Conservation (phyloP, 495 filamentous ascomycete species). For the Talaromyces ruber region DNA sequence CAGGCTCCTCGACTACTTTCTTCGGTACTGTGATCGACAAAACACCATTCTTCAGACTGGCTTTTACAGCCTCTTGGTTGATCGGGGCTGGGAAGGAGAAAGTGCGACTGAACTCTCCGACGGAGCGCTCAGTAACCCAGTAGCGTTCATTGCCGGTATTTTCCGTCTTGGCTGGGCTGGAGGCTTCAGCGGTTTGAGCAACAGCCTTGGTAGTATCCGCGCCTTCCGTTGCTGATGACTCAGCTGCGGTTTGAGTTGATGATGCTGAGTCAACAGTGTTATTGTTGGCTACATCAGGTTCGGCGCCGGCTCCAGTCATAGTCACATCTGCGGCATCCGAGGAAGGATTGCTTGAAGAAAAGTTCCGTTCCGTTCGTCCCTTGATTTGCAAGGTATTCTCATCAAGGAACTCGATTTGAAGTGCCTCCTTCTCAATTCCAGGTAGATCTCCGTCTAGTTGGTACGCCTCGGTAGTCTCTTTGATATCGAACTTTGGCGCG, state of each 20-base stretch:
- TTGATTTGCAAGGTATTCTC: slow-evolving; percentile 65
- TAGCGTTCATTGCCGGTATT: slow-evolving; percentile 42
- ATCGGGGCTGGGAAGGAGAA: slow-evolving; percentile 74
- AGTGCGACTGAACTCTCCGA: slow-evolving; percentile 73
- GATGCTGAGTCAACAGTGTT: background rate
- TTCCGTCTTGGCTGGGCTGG: background rate
- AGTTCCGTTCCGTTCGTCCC: slow-evolving; percentile 44
- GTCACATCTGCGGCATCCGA: slow-evolving; percentile 10
- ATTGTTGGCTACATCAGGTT: background rate
- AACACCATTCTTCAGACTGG: slow-evolving; percentile 70
- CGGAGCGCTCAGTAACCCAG: slow-evolving; percentile 76
- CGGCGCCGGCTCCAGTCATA: slow-evolving; percentile 9
- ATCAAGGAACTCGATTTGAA: slow-evolving; percentile 82
- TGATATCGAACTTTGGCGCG: slow-evolving; percentile 73
- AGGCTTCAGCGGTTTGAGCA: slow-evolving; percentile 3
- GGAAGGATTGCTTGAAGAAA: background rate
- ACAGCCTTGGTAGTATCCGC: background rate
- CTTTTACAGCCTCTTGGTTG: slow-evolving; percentile 70
- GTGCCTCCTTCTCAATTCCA: slow-evolving; percentile 67
- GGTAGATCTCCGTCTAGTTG: slow-evolving; percentile 87
- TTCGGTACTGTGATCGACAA: slow-evolving; percentile 74
- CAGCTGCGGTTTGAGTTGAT: background rate
- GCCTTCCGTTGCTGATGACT: background rate
- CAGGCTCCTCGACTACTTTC: slow-evolving; percentile 36
- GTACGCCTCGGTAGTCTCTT: slow-evolving; percentile 60